Evolutionary conservation across 106 monocot species (phyloP), one percentile per base, ranked within the genome.

Genomic region (Acorus gramineus): DNA sequence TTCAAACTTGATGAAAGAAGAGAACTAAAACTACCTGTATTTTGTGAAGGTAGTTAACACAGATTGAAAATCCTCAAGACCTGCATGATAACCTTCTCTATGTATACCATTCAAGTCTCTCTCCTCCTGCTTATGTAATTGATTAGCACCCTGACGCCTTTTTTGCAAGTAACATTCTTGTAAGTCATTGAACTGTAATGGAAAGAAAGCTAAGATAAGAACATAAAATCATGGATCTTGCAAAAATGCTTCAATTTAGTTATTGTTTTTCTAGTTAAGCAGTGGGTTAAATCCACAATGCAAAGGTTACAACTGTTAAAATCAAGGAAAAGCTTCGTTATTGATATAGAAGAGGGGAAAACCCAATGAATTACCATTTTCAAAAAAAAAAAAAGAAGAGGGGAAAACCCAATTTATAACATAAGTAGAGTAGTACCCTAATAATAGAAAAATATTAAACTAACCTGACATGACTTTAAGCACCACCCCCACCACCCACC

Each of bases 61-160:
- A 63, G 96, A 96, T 61, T 96, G 96, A 73, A 96, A 96, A 81
- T 96, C 87, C 60, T 91, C 87, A 56, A 96, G 85, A 61, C 87
- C 96, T 56, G 70, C 65, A 70, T 85, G 75, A 79, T 96, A 96
- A 11, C 85, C 90, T 80, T 95, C 95, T 81, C 79, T 84, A 11
- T 56, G 76, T 46, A 75, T 70, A 49, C 62, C 5, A 73, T 77
- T 87, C n/a, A 54, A 42, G 62, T 91, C 85, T 76, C 70, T 81
- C 51, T 83, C 90, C 62, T 87, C 87, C 68, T 69, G 72, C 60
- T 50, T 78, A 63, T 62, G 77, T 6, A 57, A 52, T 49, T 85
- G 83, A 47, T 57, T 79, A 42, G 73, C 45, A 14, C 78, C 80
- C 70, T 69, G 44, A 8, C 90, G 90, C 64, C 93, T 78, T 72